Evolutionary conservation across 768 basidiomycete species (phyloP), one percentile per base, ranked within the genome.

Genomic region (Russula griseocarnosa): DNA sequence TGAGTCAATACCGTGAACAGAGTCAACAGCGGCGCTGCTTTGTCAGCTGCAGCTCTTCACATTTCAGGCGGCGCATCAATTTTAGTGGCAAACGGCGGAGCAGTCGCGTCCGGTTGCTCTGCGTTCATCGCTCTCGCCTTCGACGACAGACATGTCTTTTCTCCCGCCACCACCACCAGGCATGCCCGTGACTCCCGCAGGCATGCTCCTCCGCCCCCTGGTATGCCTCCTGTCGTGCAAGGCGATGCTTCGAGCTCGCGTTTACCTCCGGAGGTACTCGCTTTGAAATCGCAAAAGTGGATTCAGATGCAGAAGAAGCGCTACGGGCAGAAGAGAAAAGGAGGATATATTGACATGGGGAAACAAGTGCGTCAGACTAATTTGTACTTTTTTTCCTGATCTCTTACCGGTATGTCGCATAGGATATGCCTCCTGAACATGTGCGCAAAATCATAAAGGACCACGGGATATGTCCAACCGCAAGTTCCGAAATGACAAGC

Each of bases 401-500:
- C 66, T 24, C 55, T 68, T 69, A 76, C 34, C 58, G 66, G 60
- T 67, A 9, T 55, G 58, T 66, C 60, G 28, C 40, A 9, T 58
- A 95, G 91, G 94, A 97, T 75, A 78, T 97, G 63, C 97, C 97
- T 61, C 92, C 95, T 34, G 97, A 99, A 75, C 95, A 98, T 73
- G 89, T 99, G 68, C 88, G 97, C 65, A 98, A 98, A 88, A 98
- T 99, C 71, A 94, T 98, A 80, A 95, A 98, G 78, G 97, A 98
- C 76, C 96, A 98, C 71, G 95, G 96, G 95, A 98, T 79, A 98
- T 99, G 97, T 94, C 92, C 76, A 96, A 95, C 75, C 86, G 97
- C 74, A 99, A 99, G 81, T 99, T 98, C 76, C 82, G 97, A 69
- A 97, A 96, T 73, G 97, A 99, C 81, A 99, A 99, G 79, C 92